Percentiles rank a stretch among this genome's conserved stretches.
Evolutionary conservation across 306 rosid species (phyloP).

Genomic region (Biancaea sappan): DNA sequence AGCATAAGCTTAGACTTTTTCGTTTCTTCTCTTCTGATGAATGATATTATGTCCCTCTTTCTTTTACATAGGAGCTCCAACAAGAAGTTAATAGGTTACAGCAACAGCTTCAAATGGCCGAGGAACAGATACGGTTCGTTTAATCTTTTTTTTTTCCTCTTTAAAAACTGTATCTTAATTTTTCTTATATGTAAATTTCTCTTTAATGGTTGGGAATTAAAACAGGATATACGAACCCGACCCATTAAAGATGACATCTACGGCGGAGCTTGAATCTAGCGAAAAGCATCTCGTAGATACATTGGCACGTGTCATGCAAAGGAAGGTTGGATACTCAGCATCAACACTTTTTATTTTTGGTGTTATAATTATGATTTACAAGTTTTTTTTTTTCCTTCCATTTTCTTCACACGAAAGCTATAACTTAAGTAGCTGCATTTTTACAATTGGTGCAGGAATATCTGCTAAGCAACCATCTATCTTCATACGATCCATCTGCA

Average conservation of each 20-base stretch:
- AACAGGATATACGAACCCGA: constrained; percentile 75
- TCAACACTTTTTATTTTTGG: not conserved
- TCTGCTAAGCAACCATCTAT: not conserved
- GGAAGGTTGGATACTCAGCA: constrained; percentile 58
- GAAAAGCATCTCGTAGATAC: constrained; percentile 69
- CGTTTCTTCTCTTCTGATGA: not conserved
- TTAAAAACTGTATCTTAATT: not conserved
- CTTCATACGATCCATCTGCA: not conserved
- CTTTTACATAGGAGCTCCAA: constrained; percentile 63
- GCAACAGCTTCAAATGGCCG: constrained; percentile 79
- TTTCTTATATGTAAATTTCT: not conserved
- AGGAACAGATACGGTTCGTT: constrained; percentile 76
- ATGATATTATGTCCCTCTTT: not conserved
- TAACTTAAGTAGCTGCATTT: not conserved
- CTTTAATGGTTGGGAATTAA: not conserved
- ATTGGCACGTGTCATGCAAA: constrained; percentile 66
- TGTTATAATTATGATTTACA: too few relatives aligned
- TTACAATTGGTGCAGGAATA: not conserved
- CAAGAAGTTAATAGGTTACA: constrained; percentile 66
- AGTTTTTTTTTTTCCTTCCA: not conserved
- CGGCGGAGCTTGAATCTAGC: constrained; percentile 60
- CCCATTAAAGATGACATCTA: constrained; percentile 61
- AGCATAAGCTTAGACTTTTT: not conserved
- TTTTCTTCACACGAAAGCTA: not conserved
- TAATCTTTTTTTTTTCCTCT: not conserved